These are phyloP conservation scores for Alternaria angustiovoidea DNA, from an alignment of 2,329 filamentous ascomycete species.

Conservation along the genomic window DNA sequence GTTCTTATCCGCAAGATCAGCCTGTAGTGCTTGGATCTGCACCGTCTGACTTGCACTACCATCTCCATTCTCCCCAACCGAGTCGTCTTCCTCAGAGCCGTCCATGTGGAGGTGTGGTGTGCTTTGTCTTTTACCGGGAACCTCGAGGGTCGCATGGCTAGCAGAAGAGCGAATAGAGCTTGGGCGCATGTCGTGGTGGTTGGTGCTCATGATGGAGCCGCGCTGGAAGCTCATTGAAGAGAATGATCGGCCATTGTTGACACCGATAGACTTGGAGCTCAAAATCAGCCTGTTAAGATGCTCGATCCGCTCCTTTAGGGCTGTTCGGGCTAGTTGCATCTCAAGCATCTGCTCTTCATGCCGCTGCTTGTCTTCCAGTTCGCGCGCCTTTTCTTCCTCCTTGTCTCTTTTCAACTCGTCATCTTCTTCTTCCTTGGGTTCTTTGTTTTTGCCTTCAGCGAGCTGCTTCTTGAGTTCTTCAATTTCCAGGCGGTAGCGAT, in stretches of 20 bases:
- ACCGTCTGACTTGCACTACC: slow-evolving; percentile 81
- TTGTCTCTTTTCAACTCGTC: slow-evolving; percentile 68
- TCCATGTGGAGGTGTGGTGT: slow-evolving; percentile 35
- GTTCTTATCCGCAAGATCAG: slow-evolving; percentile 96
- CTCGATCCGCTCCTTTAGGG: slow-evolving; percentile 95
- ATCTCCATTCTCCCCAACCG: slow-evolving; percentile 82
- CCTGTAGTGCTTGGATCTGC: slow-evolving; percentile 91
- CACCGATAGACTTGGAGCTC: slow-evolving; percentile 93
- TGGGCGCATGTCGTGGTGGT: slow-evolving; percentile 54
- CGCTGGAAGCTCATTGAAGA: slow-evolving; percentile 53
- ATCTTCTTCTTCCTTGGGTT: slow-evolving; percentile 65
- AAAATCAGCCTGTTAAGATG: slow-evolving; percentile 94
- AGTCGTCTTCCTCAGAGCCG: slow-evolving; percentile 56
- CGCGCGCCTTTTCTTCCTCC: slow-evolving; percentile 72
- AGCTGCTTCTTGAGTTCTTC: slow-evolving; percentile 80
- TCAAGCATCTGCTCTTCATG: slow-evolving; percentile 98
- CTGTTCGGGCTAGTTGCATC: slow-evolving; percentile 96
- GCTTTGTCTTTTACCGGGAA: slow-evolving; percentile 42
- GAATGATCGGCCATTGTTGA: slow-evolving; percentile 68
- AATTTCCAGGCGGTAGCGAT: slow-evolving; percentile 95
- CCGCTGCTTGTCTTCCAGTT: slow-evolving; percentile 77
- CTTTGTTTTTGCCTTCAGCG: slow-evolving; percentile 70
- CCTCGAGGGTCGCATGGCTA: slow-evolving; percentile 52
- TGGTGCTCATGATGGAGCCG: slow-evolving; percentile 52
- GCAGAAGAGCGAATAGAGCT: slow-evolving; percentile 56